Evolutionary conservation across 306 rosid genomes (phyloP).

Genomic region (Mimosa bimucronata): DNA sequence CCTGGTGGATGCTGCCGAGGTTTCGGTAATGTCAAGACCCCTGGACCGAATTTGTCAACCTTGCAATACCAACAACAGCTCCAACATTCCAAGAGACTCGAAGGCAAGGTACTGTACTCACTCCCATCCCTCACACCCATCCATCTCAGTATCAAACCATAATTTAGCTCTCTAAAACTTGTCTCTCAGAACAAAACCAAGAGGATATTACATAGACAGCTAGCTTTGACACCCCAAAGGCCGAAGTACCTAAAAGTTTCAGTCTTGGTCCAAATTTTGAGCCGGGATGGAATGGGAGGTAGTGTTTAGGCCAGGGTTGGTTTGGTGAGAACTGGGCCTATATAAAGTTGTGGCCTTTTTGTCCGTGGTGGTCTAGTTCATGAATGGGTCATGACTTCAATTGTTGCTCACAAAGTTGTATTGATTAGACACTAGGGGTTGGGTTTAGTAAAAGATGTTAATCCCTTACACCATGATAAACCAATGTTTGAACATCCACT

Average conservation of each 20-base stretch:
- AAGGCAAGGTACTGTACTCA: conserved; percentile 48
- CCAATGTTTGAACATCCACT: no score
- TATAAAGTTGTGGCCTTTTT: background rate
- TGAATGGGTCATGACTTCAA: background rate
- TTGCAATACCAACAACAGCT: conserved; percentile 25
- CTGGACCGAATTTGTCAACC: conserved; percentile 46
- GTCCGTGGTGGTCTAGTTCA: background rate
- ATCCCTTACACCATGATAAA: no score
- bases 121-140: background rate
- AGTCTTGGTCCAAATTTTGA: background rate
- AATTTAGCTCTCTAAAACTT: background rate
- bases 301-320: background rate
- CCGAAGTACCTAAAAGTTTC: background rate
- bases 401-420: background rate
- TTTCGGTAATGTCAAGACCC: conserved; percentile 39
- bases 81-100: conserved; percentile 39
- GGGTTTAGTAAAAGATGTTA: no score
- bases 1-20: conserved; percentile 53
- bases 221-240: background rate
- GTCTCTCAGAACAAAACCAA: background rate
- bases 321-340: background rate
- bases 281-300: background rate
- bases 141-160: background rate
- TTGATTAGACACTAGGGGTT: no score
- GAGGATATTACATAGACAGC: background rate